Percentiles rank a stretch among this genome's conserved stretches.
Conservation (phyloP, 495 filamentous ascomycete genomes). For the Aeminium ludgeri region DNA sequence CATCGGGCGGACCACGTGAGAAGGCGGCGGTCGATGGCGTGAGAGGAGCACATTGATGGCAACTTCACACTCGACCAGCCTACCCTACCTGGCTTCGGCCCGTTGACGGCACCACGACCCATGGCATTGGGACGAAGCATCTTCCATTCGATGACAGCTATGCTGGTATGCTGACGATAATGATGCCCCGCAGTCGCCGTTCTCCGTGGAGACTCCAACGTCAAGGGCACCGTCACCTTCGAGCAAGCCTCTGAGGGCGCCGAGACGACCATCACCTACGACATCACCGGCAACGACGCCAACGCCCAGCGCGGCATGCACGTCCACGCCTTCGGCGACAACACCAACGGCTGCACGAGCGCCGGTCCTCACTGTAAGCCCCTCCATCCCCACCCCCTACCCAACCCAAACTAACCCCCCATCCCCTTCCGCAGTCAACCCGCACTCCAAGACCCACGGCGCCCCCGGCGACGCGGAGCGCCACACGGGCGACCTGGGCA, state of each 20-base stretch:
- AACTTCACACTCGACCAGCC: too few relatives aligned
- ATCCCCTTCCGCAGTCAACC: constrained; percentile 67
- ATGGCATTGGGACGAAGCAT: too few relatives aligned
- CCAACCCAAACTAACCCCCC: background rate
- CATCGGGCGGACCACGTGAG: too few relatives aligned
- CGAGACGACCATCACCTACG: constrained; percentile 74
- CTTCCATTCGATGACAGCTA: background rate
- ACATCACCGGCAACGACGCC: constrained; percentile 82
- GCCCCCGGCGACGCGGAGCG: constrained; percentile 63
- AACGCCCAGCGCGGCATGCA: constrained; percentile 95
- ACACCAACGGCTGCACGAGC: constrained; percentile 98
- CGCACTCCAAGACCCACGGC: constrained; percentile 78
- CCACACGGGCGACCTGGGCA: constrained; percentile 93
- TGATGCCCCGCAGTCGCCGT: constrained; percentile 54
- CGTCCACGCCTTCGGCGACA: constrained; percentile 97
- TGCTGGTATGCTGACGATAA: background rate
- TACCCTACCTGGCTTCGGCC: too few relatives aligned
- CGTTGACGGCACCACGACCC: too few relatives aligned
- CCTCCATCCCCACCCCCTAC: background rate
- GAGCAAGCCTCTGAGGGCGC: constrained; percentile 68
- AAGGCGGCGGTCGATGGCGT: too few relatives aligned
- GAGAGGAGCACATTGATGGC: too few relatives aligned
- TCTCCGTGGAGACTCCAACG: constrained; percentile 88
- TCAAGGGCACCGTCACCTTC: constrained; percentile 84
- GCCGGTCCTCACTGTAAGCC: constrained; percentile 87